Percentiles rank a stretch among this genome's conserved stretches.
These are phyloP conservation scores for Tylopilus rubrobrunneus DNA, from an alignment of 768 basidiomycete species.

Conservation along the genomic window DNA sequence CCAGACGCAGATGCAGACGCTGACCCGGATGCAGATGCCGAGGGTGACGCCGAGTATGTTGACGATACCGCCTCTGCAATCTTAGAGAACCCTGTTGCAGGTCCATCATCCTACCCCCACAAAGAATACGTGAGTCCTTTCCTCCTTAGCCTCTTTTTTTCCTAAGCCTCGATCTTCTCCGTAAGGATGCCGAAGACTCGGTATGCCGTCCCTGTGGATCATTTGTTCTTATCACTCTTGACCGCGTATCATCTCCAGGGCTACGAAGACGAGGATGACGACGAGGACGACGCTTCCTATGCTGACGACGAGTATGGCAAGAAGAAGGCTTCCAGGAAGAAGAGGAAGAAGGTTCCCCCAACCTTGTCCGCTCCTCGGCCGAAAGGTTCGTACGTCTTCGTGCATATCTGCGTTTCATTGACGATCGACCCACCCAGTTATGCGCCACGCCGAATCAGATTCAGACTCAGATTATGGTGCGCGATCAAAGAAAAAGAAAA, in stretches of 20 bases:
- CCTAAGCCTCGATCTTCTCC: neutral
- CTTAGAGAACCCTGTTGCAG: constrained; percentile 35
- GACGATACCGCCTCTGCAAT: constrained; percentile 35
- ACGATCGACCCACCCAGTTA: constrained; percentile 34
- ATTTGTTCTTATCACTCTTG: constrained; percentile 12
- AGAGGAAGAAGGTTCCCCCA: constrained; percentile 47
- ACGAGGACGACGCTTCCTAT: constrained; percentile 68
- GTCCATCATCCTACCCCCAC: constrained; percentile 42
- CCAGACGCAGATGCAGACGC: constrained; percentile 58
- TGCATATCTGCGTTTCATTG: constrained; percentile 2
- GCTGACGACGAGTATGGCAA: constrained; percentile 73
- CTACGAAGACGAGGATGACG: constrained; percentile 69
- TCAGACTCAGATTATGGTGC: constrained; percentile 87
- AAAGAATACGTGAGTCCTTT: constrained; percentile 56
- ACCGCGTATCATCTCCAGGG: constrained; percentile 48
- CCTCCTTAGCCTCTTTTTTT: constrained; percentile 3
- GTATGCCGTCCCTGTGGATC: constrained; percentile 17
- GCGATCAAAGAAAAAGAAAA: constrained; percentile 85
- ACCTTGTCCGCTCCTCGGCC: constrained; percentile 47
- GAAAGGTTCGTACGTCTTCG: constrained; percentile 45
- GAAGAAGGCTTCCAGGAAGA: constrained; percentile 68
- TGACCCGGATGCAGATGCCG: constrained; percentile 41
- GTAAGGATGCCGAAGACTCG: constrained; percentile 32
- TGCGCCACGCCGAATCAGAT: constrained; percentile 63
- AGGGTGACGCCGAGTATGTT: constrained; percentile 41